Conservation (phyloP, 768 basidiomycete genomes). For the Mycena sanguinolenta region DNA sequence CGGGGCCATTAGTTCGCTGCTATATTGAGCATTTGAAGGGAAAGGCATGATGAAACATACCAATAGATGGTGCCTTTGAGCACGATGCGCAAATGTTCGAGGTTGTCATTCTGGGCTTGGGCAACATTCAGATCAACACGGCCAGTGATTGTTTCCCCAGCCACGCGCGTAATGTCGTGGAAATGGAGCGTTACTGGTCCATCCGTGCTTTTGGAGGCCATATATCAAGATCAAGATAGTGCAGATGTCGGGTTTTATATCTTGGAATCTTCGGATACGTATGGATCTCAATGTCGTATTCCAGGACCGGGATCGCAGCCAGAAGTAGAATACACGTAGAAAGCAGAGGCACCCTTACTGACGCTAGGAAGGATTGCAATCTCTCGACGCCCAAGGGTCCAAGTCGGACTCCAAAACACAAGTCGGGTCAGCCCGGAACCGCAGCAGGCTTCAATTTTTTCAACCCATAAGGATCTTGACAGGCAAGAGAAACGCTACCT, state of each 20-base stretch:
- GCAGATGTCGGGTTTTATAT: background rate
- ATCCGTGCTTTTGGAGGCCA: conserved; percentile 12
- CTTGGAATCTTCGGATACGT: background rate
- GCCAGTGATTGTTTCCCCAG: conserved; percentile 27
- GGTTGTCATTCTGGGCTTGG: conserved; percentile 24
- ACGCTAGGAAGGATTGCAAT: too few relatives aligned
- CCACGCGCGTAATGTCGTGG: too few relatives aligned
- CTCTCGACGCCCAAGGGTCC: too few relatives aligned
- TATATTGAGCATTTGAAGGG: background rate
- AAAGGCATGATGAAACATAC: background rate
- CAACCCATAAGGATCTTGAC: too few relatives aligned
- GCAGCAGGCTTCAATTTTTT: too few relatives aligned
- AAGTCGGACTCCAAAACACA: too few relatives aligned
- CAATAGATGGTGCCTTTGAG: conserved; percentile 25
- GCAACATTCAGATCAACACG: conserved; percentile 27
- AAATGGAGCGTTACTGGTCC: conserved; percentile 26
- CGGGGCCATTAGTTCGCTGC: conserved; percentile 4
- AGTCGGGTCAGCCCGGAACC: too few relatives aligned
- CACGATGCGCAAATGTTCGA: conserved; percentile 27
- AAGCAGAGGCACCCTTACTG: too few relatives aligned
- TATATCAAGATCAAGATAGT: background rate
- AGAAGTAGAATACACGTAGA: too few relatives aligned
- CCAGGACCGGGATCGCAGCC: too few relatives aligned
- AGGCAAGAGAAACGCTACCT: too few relatives aligned
- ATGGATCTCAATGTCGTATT: background rate